Evolutionary conservation across 345 rosid genomes (phyloP), one percentile per base, ranked within the genome.

Genomic region (Bruguiera gymnorhiza): DNA sequence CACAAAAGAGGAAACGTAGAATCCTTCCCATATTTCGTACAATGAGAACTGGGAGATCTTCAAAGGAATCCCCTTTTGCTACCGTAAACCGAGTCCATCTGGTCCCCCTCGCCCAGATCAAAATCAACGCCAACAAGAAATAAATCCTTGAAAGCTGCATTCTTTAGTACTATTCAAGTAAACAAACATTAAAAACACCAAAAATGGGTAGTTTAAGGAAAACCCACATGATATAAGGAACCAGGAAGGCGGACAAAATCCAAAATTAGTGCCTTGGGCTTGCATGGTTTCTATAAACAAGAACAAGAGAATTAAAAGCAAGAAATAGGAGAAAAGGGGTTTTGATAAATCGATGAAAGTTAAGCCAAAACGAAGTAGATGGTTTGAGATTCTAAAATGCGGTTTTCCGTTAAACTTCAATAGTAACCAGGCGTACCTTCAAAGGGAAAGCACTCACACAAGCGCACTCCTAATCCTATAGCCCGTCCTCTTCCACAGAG

Each of bases 391-490:
- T 58, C 63, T 26, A 69, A 67, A 64, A 64, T 64, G 48, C 70
- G 67, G 72, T 76, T 74, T 70, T 76, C 84, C 69, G 79, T 80
- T 79, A 74, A 66, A 52, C 29, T 32, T 58, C 79, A 74, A 81
- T 69, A 80, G 84, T 71, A 31, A 9, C 34, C 10, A 78, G 63
- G 63, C 59, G 81, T 76, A 73, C 76, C 77, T 73, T 73, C 71
- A 24, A 29, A 39, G 5, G 9, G 8, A 30, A 5, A 56, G 50
- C 18, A 66, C 73, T 59, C 29, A 15, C 15, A 6, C 60, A 9
- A 23, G 60, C 30, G 18, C 24, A 55, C 50, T 43, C 50, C 50
- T 13, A 3, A 3, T 43, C 18, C 50, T 3, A 43, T 2, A 39
- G 46, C 16, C 46, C 46, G 46, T 39, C 46, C 46, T 39, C 46